Evolutionary conservation across 345 rosid species (phyloP), one percentile per base, ranked within the genome.

Genomic region (Eucalyptus curtisii): DNA sequence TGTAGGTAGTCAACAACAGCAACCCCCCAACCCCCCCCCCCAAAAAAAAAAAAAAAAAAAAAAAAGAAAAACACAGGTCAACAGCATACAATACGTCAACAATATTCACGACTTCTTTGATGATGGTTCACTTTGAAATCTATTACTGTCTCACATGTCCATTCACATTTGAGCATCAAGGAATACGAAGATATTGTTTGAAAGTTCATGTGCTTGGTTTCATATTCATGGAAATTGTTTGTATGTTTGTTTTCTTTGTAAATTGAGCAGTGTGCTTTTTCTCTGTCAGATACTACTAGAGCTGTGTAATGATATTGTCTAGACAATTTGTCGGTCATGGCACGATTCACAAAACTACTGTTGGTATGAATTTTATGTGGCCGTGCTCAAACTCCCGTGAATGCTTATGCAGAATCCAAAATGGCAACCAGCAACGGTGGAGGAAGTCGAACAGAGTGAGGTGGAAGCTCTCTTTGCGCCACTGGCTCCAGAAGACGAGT

Each of bases 371-470:
- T 37, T 71, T 71, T 71, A 37, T 31, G 45, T 10, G 13, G 40
- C 40, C 25, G 1, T 37, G 44, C 20, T 76, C 84, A 20, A 76
- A 4, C 20, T 20, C 47, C 84, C 12, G 3, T 20, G 45, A 76
- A 37, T 37, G 47, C 15, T 76, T 76, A 20, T 90, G 96, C 97
- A 96, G 99, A 96, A 96, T 50, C 99, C 99, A 20, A 95, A 91
- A 90, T 97, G 99, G 99, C 93, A 93, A 42, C 99, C 99, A 19
- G 89, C 94, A 48, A 94, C 94, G 68, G 79, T 97, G 92, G 96
- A 95, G 42, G 98, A 93, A 89, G 97, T 97, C 33, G 92, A 94
- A 85, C 91, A 88, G 47, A 90, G 53, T 24, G 96, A 97, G 90
- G 95, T 97, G 88, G 96, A 96, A 85, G 94, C 93, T 88, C 90